Evolutionary conservation across 2,329 filamentous ascomycete species (phyloP).

Genomic region (Colletotrichum chlorophyti): DNA sequence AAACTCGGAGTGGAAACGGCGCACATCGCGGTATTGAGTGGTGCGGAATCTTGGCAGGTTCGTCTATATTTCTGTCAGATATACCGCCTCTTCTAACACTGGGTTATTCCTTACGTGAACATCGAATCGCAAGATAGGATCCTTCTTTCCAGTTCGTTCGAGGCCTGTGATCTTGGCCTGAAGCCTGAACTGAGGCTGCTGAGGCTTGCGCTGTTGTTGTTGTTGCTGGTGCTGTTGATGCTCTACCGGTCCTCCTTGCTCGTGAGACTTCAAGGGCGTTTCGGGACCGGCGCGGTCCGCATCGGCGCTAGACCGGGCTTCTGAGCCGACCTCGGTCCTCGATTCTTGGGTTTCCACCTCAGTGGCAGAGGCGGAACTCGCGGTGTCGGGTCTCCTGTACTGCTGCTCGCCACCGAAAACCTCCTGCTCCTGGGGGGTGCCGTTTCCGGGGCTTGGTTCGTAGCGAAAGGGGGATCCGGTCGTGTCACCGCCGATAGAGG

Average conservation of each 20-base stretch:
- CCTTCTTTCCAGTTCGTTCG: constrained; percentile 93
- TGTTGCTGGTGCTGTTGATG: constrained; percentile 37
- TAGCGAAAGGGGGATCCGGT: constrained; percentile 52
- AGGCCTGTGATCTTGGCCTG: constrained; percentile 95
- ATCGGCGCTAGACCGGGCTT: constrained; percentile 25
- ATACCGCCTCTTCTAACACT: background rate
- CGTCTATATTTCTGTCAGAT: constrained; percentile 65
- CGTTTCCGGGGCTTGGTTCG: constrained; percentile 50
- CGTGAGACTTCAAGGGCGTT: constrained; percentile 33
- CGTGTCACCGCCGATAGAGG: constrained; percentile 43
- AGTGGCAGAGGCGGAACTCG: constrained; percentile 53
- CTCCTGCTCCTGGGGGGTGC: constrained; percentile 45
- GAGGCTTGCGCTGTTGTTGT: constrained; percentile 61
- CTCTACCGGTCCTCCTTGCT: constrained; percentile 33
- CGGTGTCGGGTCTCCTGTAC: constrained; percentile 54
- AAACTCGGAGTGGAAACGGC: constrained; percentile 94
- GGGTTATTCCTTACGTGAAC: constrained; percentile 75
- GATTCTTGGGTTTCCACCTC: constrained; percentile 47
- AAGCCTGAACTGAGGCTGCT: constrained; percentile 79
- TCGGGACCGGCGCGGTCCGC: constrained; percentile 30
- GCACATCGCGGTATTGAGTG: constrained; percentile 96
- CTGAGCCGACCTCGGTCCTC: constrained; percentile 32
- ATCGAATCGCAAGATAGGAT: constrained; percentile 93
- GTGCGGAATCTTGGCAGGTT: constrained; percentile 98
- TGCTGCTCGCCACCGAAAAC: constrained; percentile 44